Percentiles rank a stretch among this genome's conserved stretches.
These are phyloP conservation scores for Cyathus striatus DNA, from an alignment of 768 basidiomycete species.

Conservation along the genomic window DNA sequence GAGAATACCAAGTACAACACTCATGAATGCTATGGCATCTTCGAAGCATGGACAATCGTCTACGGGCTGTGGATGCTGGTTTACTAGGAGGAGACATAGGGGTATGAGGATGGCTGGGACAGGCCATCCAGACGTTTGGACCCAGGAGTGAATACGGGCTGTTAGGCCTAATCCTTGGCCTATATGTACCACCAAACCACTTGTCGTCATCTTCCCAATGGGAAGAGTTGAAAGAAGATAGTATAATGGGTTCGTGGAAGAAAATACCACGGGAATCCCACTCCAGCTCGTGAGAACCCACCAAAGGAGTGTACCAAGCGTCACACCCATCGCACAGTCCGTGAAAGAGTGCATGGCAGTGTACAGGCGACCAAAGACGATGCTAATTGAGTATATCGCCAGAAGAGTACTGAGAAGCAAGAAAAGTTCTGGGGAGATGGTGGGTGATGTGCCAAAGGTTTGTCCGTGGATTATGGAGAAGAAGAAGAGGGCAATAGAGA, in stretches of 20 bases:
- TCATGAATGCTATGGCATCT: slow-evolving; percentile 91
- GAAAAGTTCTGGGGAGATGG: slow-evolving; percentile 44
- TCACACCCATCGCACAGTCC: slow-evolving; percentile 60
- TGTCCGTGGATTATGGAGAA: slow-evolving; percentile 52
- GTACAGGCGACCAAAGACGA: slow-evolving; percentile 79
- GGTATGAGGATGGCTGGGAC: slow-evolving; percentile 61
- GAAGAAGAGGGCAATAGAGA: slow-evolving; percentile 85
- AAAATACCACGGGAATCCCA: slow-evolving; percentile 28
- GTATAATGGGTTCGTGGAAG: slow-evolving; percentile 22
- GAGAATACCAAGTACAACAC: slow-evolving; percentile 72
- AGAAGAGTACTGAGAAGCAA: slow-evolving; percentile 37
- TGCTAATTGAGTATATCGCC: slow-evolving; percentile 56
- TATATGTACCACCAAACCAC: slow-evolving; percentile 21
- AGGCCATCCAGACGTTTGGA: slow-evolving; percentile 34
- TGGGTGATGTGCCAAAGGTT: slow-evolving; percentile 10
- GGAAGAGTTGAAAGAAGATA: slow-evolving; percentile 16
- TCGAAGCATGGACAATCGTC: slow-evolving; percentile 99
- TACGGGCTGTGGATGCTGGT: slow-evolving; percentile 89
- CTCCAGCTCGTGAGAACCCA: slow-evolving; percentile 44
- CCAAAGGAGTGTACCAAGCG: slow-evolving; percentile 70
- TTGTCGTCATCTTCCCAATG: slow-evolving; percentile 12
- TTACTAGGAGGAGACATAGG: slow-evolving; percentile 68
- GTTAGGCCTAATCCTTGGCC: slow-evolving; percentile 34
- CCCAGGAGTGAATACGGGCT: slow-evolving; percentile 28
- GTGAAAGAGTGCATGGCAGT: slow-evolving; percentile 87